Base-by-base conservation (phyloP, 2,329 filamentous ascomycete genomes). In the Graphium sp. region DNA sequence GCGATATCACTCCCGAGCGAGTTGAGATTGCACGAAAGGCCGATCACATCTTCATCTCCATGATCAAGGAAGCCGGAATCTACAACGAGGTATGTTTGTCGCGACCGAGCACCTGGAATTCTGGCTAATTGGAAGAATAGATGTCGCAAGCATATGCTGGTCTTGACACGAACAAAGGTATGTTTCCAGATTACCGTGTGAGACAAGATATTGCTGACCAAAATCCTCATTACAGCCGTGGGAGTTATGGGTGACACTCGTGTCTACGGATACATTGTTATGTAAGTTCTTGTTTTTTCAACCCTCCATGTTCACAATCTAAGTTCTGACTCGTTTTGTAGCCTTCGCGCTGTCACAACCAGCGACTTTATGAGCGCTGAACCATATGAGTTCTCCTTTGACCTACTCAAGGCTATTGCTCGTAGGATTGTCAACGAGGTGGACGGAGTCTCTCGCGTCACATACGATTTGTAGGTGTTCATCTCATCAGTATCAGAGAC, bases 11-110 rank as follows among this genome's bases (percentile, higher is more conserved):
- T 2, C 64, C 62, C 3, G 78, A 85, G 46, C 69, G 77, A 23
- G 76, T 93, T 11, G 69, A 71, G 31, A 89, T 92, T 37, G 81
- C 72, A 3, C 58, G 80, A n/a, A 60, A 78, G 46, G 80, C 79
- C 2, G 81, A 85, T 42, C 46, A 70, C 43, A 85, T 87, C 44
- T 85, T 80, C 54, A 83, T 85, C 39, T 62, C 64, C 36, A 73
- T 75, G 62, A 85, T 87, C 53, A 62, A 58, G 41, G 66, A 68
- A 32, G 75, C 75, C 0, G 79, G 78, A 8, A 50, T 84, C 14
- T 87, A 87, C 48, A 52, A 77, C 33, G 50, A 85, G 41, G 48
- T 49, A 16, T 31, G 33, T 7, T 22, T n/a, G 20, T 22, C 20
- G n/a, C n/a, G 20, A 8, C 8, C n/a, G n/a, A 8, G 8, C 20